These are phyloP conservation scores for Acrocalymma vagum DNA, from an alignment of 2,329 filamentous ascomycete genomes.

Conservation along the genomic window DNA sequence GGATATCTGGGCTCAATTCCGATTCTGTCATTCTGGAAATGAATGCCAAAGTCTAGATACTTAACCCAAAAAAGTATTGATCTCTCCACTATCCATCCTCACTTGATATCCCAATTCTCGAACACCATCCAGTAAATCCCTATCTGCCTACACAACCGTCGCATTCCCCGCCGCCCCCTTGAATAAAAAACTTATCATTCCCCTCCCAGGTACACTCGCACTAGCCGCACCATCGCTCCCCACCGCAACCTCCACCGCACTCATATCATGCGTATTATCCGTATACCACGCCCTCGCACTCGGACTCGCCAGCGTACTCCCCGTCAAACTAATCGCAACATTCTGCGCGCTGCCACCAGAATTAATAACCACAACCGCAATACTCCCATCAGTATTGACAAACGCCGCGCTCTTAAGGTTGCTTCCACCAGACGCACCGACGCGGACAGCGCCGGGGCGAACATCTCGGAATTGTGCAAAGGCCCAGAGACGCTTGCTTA, in stretches of 20 bases:
- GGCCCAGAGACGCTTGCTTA: conserved; percentile 51
- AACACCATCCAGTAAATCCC: conserved; percentile 6
- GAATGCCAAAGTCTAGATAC: too few relatives aligned
- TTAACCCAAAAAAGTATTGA: too few relatives aligned
- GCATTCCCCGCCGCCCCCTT: conserved; percentile 12
- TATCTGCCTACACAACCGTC: conserved; percentile 3
- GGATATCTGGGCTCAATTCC: too few relatives aligned
- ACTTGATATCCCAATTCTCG: too few relatives aligned
- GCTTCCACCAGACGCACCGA: conserved; percentile 40
- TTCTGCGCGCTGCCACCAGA: conserved; percentile 29
- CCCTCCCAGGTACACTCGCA: conserved; percentile 31
- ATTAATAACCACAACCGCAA: conserved; percentile 38
- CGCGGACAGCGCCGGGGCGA: conserved; percentile 48
- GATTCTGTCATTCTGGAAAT: too few relatives aligned
- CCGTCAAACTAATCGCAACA: conserved; percentile 19
- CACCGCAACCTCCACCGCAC: conserved; percentile 20
- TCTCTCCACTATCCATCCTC: too few relatives aligned
- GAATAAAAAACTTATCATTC: conserved; percentile 38
- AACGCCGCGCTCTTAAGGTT: conserved; percentile 45
- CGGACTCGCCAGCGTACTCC: conserved; percentile 8
- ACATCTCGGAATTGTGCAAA: conserved; percentile 53
- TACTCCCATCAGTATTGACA: conserved; percentile 41
- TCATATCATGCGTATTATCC: conserved; percentile 34
- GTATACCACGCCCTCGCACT: conserved; percentile 32
- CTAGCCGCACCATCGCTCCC: conserved; percentile 29